Conservation (phyloP, 768 basidiomycete species). For the Imleria badia region DNA sequence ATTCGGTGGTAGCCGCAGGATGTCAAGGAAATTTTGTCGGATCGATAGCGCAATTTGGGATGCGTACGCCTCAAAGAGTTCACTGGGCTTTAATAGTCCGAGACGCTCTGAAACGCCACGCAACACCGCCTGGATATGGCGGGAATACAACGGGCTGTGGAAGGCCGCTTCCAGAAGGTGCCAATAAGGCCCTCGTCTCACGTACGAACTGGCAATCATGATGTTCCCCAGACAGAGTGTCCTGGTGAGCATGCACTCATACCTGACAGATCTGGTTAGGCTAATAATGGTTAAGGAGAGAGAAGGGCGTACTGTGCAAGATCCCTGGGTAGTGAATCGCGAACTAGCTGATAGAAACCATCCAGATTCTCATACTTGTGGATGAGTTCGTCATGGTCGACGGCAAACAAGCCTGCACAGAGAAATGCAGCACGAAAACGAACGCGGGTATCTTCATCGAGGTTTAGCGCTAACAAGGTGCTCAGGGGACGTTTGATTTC, state of each 20-base stretch:
- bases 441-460: conserved; percentile 81
- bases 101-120: conserved; percentile 62
- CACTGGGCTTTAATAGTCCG: conserved; percentile 57
- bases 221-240: conserved; percentile 71
- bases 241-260: conserved; percentile 74
- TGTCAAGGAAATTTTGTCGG: conserved; percentile 45
- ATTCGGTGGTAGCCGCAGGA: conserved; percentile 62
- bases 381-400: conserved; percentile 35
- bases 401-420: conserved; percentile 57
- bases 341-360: conserved; percentile 47
- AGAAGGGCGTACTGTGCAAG: conserved; percentile 46
- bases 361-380: conserved; percentile 24
- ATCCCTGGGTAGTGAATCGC: conserved; percentile 42
- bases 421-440: conserved; percentile 71
- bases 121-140: conserved; percentile 51
- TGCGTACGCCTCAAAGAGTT: conserved; percentile 77
- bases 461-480: conserved; percentile 51
- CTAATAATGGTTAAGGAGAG: neutral
- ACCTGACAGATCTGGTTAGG: conserved; percentile 42
- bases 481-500: conserved; percentile 39
- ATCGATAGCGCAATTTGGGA: conserved; percentile 74
- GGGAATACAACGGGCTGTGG: conserved; percentile 30
- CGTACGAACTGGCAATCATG: conserved; percentile 73
- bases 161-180: conserved; percentile 73
- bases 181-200: conserved; percentile 84